These are phyloP conservation scores for Reutealis trisperma DNA, from an alignment of 345 rosid genomes.

Conservation along the genomic window DNA sequence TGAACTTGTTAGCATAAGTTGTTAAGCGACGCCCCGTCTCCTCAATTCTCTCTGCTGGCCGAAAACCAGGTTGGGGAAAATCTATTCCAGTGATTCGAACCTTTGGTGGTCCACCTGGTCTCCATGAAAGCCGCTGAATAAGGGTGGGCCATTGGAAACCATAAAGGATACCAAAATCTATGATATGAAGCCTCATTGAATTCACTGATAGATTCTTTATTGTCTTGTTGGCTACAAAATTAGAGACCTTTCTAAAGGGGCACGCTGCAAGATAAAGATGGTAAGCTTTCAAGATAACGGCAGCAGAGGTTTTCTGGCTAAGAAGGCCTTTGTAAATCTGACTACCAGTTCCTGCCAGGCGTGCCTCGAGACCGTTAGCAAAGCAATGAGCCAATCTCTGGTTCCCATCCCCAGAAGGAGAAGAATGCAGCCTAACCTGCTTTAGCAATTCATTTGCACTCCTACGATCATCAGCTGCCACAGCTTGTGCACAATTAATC, in stretches of 20 bases:
- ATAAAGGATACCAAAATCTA: slow-evolving; percentile 29
- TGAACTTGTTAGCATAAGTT: slow-evolving; percentile 21
- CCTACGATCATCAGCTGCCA: slow-evolving; percentile 25
- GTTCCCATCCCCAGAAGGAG: slow-evolving; percentile 24
- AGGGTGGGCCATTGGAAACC: slow-evolving; percentile 35
- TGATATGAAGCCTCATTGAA: slow-evolving; percentile 23
- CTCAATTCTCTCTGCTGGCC: slow-evolving; percentile 31
- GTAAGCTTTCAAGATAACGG: slow-evolving; percentile 26
- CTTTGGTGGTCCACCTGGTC: slow-evolving; percentile 27
- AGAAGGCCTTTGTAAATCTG: slow-evolving; percentile 26
- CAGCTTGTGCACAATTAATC: slow-evolving; percentile 36
- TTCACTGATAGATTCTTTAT: slow-evolving; percentile 8
- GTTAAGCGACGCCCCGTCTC: slow-evolving; percentile 31
- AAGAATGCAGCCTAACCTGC: slow-evolving; percentile 25
- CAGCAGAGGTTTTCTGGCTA: slow-evolving; percentile 20
- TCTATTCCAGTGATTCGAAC: slow-evolving; percentile 33
- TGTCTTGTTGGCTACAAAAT: slow-evolving; percentile 21
- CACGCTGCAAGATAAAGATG: slow-evolving; percentile 20
- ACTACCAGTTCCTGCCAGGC: slow-evolving; percentile 36
- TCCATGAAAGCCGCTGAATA: slow-evolving; percentile 28
- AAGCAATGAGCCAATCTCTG: slow-evolving; percentile 29
- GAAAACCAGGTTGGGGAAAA: slow-evolving; percentile 30
- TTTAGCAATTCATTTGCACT: slow-evolving; percentile 24
- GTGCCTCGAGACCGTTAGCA: slow-evolving; percentile 36
- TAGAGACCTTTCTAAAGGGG: slow-evolving; percentile 22